Conservation (phyloP, 2,329 filamentous ascomycete genomes). For the Bipolaris bicolor region DNA sequence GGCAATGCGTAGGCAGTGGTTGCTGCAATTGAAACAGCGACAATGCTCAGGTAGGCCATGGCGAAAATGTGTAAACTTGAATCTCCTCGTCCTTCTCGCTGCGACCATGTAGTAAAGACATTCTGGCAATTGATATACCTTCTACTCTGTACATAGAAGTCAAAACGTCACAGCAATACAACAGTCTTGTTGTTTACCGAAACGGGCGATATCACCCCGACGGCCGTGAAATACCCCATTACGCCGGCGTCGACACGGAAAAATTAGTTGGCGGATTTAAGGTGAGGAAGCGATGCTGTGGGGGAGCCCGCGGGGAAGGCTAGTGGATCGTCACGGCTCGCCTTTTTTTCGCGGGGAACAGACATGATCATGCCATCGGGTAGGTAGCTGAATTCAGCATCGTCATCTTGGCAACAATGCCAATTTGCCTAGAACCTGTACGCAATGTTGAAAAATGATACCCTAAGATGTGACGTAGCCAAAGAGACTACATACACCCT, state of each 20-base stretch:
- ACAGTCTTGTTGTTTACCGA: not conserved
- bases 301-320: constrained; percentile 8
- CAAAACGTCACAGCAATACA: not conserved
- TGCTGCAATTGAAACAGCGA: constrained; percentile 2
- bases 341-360: constrained; percentile 2
- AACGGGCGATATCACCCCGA: constrained; percentile 5
- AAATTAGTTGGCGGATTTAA: not conserved
- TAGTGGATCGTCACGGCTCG: constrained; percentile 5
- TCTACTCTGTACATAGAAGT: not conserved
- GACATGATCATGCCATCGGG: not conserved
- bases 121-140: not conserved
- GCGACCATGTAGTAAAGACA: not conserved
- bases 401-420: not conserved
- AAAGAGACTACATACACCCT: not conserved
- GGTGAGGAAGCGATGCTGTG: not conserved
- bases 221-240: constrained; percentile 9
- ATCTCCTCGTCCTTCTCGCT: not conserved
- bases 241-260: not conserved
- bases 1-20: constrained; percentile 3
- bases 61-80: not conserved
- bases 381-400: not conserved
- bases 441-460: not conserved
- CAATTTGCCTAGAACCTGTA: not conserved
- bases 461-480: not conserved
- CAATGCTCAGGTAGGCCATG: constrained; percentile 3